These are phyloP conservation scores for Gracilaria gracilis DNA, from an alignment of 23 red algal genomes.

Conservation along the genomic window DNA sequence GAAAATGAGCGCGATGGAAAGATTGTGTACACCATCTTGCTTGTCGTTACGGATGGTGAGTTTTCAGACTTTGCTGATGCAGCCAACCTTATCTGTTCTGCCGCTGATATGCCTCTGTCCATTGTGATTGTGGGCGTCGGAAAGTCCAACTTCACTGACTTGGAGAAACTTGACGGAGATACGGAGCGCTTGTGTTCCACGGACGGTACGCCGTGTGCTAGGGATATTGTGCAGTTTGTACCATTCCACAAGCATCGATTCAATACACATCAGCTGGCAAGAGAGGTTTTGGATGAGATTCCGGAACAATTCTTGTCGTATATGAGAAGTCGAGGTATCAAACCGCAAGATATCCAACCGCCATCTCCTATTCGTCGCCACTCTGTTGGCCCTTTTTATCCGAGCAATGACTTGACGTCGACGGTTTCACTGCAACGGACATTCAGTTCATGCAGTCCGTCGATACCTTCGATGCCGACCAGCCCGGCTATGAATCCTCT, in stretches of 20 bases:
- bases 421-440: not conserved
- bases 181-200: conserved; percentile 24
- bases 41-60: conserved; percentile 88
- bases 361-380: not conserved
- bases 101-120: conserved; percentile 73
- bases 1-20: conserved; percentile 36
- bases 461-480: not conserved
- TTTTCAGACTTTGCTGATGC: conserved; percentile 81
- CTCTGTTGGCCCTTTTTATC: conserved; percentile 8
- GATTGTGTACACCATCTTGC: conserved; percentile 75
- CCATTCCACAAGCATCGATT: conserved; percentile 65
- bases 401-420: not conserved
- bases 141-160: conserved; percentile 51
- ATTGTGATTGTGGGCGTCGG: conserved; percentile 92
- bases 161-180: conserved; percentile 85
- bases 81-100: conserved; percentile 65
- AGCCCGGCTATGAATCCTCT: not conserved
- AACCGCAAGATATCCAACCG: conserved; percentile 61
- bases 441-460: not conserved
- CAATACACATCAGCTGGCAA: conserved; percentile 49
- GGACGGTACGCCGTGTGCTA: conserved; percentile 52
- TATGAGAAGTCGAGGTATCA: conserved; percentile 62
- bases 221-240: conserved; percentile 88
- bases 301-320: conserved; percentile 74
- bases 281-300: conserved; percentile 77